Base-by-base conservation (phyloP, 2,329 filamentous ascomycete genomes). In the Mollisiaceae sp. region DNA sequence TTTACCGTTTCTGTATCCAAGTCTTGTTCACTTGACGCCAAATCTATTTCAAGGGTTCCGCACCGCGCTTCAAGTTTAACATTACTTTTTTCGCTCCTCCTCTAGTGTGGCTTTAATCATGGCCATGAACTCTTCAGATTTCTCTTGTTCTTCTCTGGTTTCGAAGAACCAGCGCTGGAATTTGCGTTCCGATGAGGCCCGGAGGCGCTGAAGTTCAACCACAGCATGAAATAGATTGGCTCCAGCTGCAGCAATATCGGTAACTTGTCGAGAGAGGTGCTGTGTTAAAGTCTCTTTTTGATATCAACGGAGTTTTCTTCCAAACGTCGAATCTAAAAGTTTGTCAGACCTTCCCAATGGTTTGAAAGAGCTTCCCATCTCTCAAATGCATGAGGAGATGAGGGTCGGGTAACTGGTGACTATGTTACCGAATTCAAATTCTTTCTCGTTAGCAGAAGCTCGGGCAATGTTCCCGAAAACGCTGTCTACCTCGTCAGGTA, bases 121-220 rank as follows among this genome's bases (percentile, higher is more conserved):
- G 24, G 88, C 93, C 63, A 93, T 91, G 41, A 91, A 83, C 78
- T 98, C 95, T 70, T 92, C 90, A 58, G 89, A 85, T 35, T 91
- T 89, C 80, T 98, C 95, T 70, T 97, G 88, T 71, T 98, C 94
- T 38, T 89, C 86, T 60, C 94, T 86, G 8, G 94, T 97, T 77
- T 99, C 95, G 72, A 97, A 97, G 79, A 98, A 98, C 95, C 95
- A 99, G 59, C 95, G 87, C 79, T 99, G 95, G 73, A 99, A 99
- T 77, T 98, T 98, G 69, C 95, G 89, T 78, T 99, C 95, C 0
- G 94, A 98, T 64, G 93, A 97, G 41, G 95, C 95, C 52, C 95
- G 91, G 32, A 99, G 83, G 36, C 95, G 89, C 77, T 99, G 95
- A 57, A 99, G 82, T 78, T 99, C 95, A 2, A 99, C 95, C 0